phyloP scores from a whole-genome alignment of 305 asterid species.

The Lippia alba region DNA sequence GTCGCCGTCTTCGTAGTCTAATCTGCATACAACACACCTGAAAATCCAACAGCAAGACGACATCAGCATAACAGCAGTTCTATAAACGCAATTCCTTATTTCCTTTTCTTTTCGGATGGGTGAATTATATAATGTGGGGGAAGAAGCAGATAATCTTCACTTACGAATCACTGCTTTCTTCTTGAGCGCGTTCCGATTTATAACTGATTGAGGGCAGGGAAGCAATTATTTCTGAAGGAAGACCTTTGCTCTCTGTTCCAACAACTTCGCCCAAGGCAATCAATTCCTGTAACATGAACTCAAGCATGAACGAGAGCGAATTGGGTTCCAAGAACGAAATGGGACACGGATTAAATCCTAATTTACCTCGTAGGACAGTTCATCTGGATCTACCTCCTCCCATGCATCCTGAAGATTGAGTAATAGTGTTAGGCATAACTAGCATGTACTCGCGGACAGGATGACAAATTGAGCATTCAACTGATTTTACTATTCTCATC shows the following conservation, averaged over 20 bases:
- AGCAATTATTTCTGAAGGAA: constrained; percentile 78
- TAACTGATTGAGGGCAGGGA: constrained; percentile 72
- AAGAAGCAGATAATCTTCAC: constrained; percentile 35
- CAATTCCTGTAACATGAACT: constrained; percentile 63
- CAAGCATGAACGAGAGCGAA: constrained; percentile 28
- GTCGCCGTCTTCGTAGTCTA: constrained; percentile 76
- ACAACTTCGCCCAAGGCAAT: constrained; percentile 89
- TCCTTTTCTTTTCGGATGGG: not conserved
- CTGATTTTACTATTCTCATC: not conserved
- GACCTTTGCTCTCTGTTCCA: constrained; percentile 93
- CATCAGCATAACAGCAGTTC: not conserved
- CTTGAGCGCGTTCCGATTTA: constrained; percentile 57
- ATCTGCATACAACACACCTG: constrained; percentile 79
- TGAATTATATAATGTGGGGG: not conserved
- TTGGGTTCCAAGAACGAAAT: constrained; percentile 27
- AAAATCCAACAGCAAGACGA: not conserved
- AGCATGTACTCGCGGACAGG: too few relatives aligned
- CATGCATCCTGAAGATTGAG: constrained; percentile 71
- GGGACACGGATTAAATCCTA: not conserved
- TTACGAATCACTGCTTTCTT: constrained; percentile 75
- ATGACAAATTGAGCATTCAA: not conserved
- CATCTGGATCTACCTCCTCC: constrained; percentile 95
- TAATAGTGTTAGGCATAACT: constrained; percentile 23
- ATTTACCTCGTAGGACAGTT: constrained; percentile 83
- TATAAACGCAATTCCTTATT: too few relatives aligned